Conservation (phyloP, 2,329 filamentous ascomycete genomes). For the Colletotrichum truncatum region DNA sequence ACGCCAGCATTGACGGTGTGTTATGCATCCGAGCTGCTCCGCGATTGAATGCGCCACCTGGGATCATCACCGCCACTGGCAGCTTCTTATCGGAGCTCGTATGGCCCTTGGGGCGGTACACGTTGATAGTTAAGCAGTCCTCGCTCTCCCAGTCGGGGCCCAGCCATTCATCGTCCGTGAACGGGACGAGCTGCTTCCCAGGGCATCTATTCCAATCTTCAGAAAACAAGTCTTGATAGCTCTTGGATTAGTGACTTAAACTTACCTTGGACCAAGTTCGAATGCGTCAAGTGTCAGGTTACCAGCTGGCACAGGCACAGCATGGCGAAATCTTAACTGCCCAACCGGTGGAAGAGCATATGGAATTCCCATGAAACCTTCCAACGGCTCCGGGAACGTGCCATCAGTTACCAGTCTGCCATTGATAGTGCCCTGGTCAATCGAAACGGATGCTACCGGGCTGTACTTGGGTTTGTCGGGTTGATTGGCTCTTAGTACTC, state of each 20-base stretch:
- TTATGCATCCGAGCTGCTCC: constrained; percentile 52
- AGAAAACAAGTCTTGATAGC: background rate
- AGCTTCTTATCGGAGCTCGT: constrained; percentile 37
- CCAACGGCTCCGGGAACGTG: constrained; percentile 40
- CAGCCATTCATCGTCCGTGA: constrained; percentile 39
- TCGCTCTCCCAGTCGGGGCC: constrained; percentile 50
- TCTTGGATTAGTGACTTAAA: background rate
- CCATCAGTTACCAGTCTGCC: constrained; percentile 42
- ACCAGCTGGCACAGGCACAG: constrained; percentile 38
- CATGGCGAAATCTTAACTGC: constrained; percentile 50
- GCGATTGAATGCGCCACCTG: constrained; percentile 42
- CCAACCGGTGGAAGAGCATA: constrained; percentile 56
- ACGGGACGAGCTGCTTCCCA: constrained; percentile 40
- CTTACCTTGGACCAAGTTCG: constrained; percentile 33
- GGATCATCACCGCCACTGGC: constrained; percentile 63
- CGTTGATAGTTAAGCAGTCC: constrained; percentile 62
- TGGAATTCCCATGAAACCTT: constrained; percentile 56
- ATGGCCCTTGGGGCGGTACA: constrained; percentile 51
- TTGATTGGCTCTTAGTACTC: background rate
- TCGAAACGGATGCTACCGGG: constrained; percentile 33
- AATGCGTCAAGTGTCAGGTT: constrained; percentile 38
- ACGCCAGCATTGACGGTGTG: constrained; percentile 54
- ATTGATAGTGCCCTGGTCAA: constrained; percentile 41
- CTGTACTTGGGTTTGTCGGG: background rate
- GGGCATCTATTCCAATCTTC: constrained; percentile 36